Percentiles rank a stretch among this genome's conserved stretches.
phyloP scores from a whole-genome alignment of 805 yeast species.

The Ogataea pignaliae region DNA sequence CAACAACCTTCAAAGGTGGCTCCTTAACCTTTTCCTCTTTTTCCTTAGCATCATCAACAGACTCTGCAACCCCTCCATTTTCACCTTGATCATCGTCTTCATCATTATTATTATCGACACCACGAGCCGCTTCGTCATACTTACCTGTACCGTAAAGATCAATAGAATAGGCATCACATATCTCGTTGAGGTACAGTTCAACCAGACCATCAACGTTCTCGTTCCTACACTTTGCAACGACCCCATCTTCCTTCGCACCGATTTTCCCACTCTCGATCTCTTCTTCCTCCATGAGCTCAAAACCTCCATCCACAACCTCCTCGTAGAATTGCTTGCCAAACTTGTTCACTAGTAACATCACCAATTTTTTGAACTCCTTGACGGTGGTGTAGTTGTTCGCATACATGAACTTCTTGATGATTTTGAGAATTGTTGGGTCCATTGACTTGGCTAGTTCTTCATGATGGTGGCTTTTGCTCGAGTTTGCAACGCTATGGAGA shows the following conservation, averaged over 20 bases:
- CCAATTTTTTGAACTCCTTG: slow-evolving; percentile 22
- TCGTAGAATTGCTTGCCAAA: slow-evolving; percentile 23
- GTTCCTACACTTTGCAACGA: slow-evolving; percentile 23
- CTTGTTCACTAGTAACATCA: slow-evolving; percentile 16
- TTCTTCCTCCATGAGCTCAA: slow-evolving; percentile 8
- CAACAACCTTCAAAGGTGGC: background rate
- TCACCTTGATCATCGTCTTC: slow-evolving; percentile 6
- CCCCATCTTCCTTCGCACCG: slow-evolving; percentile 3
- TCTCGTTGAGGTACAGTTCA: slow-evolving; percentile 25
- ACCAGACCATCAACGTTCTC: slow-evolving; percentile 24
- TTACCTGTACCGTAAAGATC: slow-evolving; percentile 21
- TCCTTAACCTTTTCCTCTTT: background rate
- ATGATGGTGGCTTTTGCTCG: too few species aligned
- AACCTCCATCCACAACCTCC: slow-evolving; percentile 8
- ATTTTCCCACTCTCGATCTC: slow-evolving; percentile 1
- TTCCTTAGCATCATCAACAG: background rate
- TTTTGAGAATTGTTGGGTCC: slow-evolving; percentile 12
- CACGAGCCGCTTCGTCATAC: slow-evolving; percentile 4
- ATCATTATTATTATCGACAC: slow-evolving; percentile 4
- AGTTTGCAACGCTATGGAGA: too few species aligned
- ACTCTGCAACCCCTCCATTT: background rate
- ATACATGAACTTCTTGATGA: slow-evolving; percentile 17
- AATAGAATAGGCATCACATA: slow-evolving; percentile 26
- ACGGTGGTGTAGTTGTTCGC: slow-evolving; percentile 16
- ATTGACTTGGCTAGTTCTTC: slow-evolving; percentile 7